Conservation (phyloP, 2,329 filamentous ascomycete genomes). For the Tolypocladium pustulatum region DNA sequence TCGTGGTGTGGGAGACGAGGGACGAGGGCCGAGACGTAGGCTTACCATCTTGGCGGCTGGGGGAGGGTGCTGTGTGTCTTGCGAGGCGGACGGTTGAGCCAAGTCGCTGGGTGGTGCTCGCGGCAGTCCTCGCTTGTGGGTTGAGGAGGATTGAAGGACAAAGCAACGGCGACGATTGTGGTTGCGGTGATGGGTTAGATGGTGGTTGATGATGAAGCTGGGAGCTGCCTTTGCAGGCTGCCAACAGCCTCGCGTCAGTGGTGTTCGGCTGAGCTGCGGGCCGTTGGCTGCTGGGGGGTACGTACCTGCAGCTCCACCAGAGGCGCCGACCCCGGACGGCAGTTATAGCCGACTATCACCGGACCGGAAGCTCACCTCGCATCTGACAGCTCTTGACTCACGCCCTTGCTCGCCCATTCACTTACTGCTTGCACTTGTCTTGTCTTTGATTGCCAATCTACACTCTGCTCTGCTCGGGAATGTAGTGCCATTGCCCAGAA, state of each 20-base stretch:
- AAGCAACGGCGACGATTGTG: not conserved
- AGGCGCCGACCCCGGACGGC: slow-evolving; percentile 4
- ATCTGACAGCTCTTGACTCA: not conserved
- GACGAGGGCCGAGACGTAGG: slow-evolving; percentile 1
- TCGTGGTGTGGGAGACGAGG: slow-evolving; percentile 2
- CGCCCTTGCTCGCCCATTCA: not conserved
- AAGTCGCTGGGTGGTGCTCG: not conserved
- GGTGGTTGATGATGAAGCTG: slow-evolving; percentile 4
- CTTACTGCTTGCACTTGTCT: not conserved
- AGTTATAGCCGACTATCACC: not conserved
- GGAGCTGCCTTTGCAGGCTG: slow-evolving; percentile 12
- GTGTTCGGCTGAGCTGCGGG: not conserved
- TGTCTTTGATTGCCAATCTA: too few relatives aligned
- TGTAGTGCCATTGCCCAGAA: not conserved
- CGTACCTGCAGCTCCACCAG: not conserved
- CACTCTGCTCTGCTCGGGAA: not conserved
- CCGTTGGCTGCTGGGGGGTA: not conserved
- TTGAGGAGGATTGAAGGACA: not conserved
- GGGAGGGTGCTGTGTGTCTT: not conserved
- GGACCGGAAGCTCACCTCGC: not conserved
- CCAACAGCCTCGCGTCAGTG: slow-evolving; percentile 16
- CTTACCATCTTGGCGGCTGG: slow-evolving; percentile 37
- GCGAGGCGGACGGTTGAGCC: not conserved
- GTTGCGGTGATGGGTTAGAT: slow-evolving; percentile 2
- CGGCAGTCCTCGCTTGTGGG: not conserved